Base-by-base conservation (phyloP, 352 stramenopile species). In the Stephanocyclus meneghinianus region DNA sequence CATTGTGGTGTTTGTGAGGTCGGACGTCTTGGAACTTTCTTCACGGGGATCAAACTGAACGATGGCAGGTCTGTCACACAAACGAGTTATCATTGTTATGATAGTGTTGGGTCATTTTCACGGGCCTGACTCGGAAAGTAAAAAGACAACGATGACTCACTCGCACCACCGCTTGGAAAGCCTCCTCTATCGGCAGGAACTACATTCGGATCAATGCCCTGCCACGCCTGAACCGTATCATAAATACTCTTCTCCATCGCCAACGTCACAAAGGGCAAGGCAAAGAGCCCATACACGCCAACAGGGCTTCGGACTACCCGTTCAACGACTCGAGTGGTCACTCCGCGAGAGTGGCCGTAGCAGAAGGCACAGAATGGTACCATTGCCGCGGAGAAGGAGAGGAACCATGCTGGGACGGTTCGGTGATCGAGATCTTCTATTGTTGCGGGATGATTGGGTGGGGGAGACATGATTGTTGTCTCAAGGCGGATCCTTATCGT, bases 171-270 rank as follows among this genome's bases (percentile, higher is more conserved):
- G 66, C 74, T 87, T 4, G 88, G 88, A 82, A 93, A 93, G 8
- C 85, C 86, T 21, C 86, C 87, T 67, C 87, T 80, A 83, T 91
- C 88, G 29, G 53, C 69, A 5, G 85, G 88, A 70, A 77, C 21
- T 37, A 91, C 69, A 82, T 88, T 92, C 0, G 87, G 86, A 81
- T 93, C 76, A 51, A 92, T 86, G 2, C 89, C 89, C 73, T 93
- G 89, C 63, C 75, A 90, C 2, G 85, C 47, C 63, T 93, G 89
- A 1, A 90, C 87, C 1, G 85, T 91, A 65, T 94, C 89, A 71
- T 94, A 94, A 64, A 94, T 91, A 26, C 66, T 84, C 55, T 94
- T 94, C 73, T 94, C 89, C 85, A 92, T 92, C 0, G 57, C 86
- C 32, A 94, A 67, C 13, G 89, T 91, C 0, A 85, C 16, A 70